Evolutionary conservation across 2,329 filamentous ascomycete species (phyloP).

Genomic region (Drechslera avenae): DNA sequence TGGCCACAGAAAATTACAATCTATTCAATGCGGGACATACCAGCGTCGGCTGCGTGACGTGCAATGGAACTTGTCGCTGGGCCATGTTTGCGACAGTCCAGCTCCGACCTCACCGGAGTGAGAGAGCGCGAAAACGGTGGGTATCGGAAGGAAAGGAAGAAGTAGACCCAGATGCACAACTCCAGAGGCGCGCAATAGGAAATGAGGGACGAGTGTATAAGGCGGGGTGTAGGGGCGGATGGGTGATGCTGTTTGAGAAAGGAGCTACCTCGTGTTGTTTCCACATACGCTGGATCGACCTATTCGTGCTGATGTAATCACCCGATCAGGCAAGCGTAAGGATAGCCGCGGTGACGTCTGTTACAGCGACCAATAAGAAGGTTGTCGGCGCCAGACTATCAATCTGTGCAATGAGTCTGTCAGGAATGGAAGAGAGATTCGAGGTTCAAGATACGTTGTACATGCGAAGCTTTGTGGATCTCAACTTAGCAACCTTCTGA

Average conservation of each 20-base stretch:
- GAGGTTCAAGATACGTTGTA: no score
- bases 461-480: no score
- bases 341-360: conserved; percentile 12
- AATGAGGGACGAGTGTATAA: conserved; percentile 42
- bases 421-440: no score
- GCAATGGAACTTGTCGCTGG: conserved; percentile 85
- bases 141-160: conserved; percentile 44
- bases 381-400: background rate
- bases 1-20: conserved; percentile 1
- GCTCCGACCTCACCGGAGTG: conserved; percentile 47
- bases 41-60: conserved; percentile 79
- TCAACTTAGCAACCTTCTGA: background rate
- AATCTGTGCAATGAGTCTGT: no score
- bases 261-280: conserved; percentile 31
- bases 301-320: conserved; percentile 17
- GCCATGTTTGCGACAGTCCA: conserved; percentile 58
- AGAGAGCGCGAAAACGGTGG: conserved; percentile 38
- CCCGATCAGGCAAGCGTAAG: conserved; percentile 14
- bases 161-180: conserved; percentile 47
- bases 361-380: conserved; percentile 3
- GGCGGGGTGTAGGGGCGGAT: conserved; percentile 32
- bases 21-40: conserved; percentile 50
- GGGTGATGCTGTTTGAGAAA: conserved; percentile 36
- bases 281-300: conserved; percentile 25
- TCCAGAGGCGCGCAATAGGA: conserved; percentile 46